Evolutionary conservation across 1,284 basidiomycete species (phyloP).

Genomic region (Microbotryomycetes sp.): DNA sequence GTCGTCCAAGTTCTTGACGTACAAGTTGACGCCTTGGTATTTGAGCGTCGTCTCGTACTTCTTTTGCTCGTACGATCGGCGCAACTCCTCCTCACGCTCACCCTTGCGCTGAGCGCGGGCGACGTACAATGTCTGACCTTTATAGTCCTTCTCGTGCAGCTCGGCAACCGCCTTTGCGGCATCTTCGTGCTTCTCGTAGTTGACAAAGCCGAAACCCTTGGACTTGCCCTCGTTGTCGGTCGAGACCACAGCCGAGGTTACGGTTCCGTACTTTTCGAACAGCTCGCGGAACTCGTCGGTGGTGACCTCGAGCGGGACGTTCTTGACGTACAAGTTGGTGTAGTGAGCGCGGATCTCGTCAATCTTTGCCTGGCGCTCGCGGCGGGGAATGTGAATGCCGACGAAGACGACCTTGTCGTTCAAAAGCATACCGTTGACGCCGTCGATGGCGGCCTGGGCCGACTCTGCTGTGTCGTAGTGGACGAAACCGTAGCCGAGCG

Average conservation of each 20-base stretch:
- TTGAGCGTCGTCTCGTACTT: conserved; percentile 98
- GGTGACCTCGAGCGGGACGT: conserved; percentile 75
- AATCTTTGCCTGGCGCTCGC: conserved; percentile 95
- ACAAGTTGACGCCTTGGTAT: conserved; percentile 98
- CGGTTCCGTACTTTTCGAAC: conserved; percentile 70
- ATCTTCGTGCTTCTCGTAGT: conserved; percentile 87
- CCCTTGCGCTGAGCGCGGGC: conserved; percentile 97
- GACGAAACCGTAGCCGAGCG: conserved; percentile 95
- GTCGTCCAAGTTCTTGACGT: conserved; percentile 83
- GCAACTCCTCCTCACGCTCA: conserved; percentile 95
- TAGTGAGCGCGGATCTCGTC: conserved; percentile 95
- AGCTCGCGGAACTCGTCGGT: conserved; percentile 82
- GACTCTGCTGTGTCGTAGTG: conserved; percentile 98
- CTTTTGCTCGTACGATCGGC: conserved; percentile 86
- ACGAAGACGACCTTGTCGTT: conserved; percentile 99
- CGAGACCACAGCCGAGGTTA: conserved; percentile 85
- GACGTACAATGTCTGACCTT: conserved; percentile 90
- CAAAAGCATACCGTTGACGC: conserved; percentile 97
- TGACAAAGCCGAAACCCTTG: conserved; percentile 98
- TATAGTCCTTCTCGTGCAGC: conserved; percentile 79
- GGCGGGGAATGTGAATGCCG: conserved; percentile 90
- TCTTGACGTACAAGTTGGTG: conserved; percentile 99
- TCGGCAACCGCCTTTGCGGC: conserved; percentile 83
- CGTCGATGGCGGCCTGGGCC: conserved; percentile 92
- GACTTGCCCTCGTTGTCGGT: conserved; percentile 61